Percentiles rank a stretch among this genome's conserved stretches.
phyloP scores from a whole-genome alignment of 495 filamentous ascomycete species.

The Amorphotheca resinae region DNA sequence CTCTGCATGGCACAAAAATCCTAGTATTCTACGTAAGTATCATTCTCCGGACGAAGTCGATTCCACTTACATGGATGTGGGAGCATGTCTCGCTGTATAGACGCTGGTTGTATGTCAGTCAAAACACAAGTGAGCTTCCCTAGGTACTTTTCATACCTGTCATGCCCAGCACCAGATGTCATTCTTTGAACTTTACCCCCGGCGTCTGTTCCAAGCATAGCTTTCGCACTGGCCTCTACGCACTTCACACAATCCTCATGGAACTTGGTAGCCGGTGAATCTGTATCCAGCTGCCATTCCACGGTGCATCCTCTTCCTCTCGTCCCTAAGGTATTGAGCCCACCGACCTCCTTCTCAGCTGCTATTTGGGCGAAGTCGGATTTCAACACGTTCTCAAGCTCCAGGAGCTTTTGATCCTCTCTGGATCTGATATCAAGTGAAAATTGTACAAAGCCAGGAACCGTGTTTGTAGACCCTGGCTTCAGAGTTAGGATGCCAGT shows the following conservation, averaged over 20 bases:
- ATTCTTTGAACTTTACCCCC: conserved; percentile 34
- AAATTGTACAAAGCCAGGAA: conserved; percentile 57
- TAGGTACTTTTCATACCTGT: conserved; percentile 16
- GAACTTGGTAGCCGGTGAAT: conserved; percentile 55
- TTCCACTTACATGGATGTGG: conserved; percentile 29
- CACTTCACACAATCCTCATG: conserved; percentile 56
- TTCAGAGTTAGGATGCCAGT: conserved; percentile 58
- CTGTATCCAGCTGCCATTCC: conserved; percentile 47
- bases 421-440: conserved; percentile 59
- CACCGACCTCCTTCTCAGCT: conserved; percentile 30
- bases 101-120: conserved; percentile 11
- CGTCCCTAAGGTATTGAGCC: conserved; percentile 26
- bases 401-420: conserved; percentile 40
- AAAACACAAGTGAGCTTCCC: too few species aligned
- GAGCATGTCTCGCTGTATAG: conserved; percentile 20
- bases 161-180: conserved; percentile 39
- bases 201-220: conserved; percentile 29
- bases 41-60: not conserved
- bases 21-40: conserved; percentile 6
- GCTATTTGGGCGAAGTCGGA: conserved; percentile 46
- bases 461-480: conserved; percentile 63
- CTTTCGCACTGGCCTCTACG: conserved; percentile 48
- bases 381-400: conserved; percentile 41
- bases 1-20: conserved; percentile 37
- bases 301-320: conserved; percentile 43